These are phyloP conservation scores for Jacaranda copaia DNA, from an alignment of 257 asterid genomes.

Conservation along the genomic window DNA sequence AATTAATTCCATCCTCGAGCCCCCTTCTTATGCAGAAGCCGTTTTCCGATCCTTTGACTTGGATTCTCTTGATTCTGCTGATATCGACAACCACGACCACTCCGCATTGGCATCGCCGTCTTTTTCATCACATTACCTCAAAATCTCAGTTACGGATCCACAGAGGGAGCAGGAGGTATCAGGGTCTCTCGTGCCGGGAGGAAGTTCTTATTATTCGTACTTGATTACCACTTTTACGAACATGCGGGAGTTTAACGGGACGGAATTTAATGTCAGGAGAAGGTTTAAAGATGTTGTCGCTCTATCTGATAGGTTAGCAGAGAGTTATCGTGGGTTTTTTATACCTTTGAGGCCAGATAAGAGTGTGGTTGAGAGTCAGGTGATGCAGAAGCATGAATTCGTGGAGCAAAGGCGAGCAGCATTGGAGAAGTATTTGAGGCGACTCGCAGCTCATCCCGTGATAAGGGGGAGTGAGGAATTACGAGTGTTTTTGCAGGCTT, in stretches of 20 bases:
- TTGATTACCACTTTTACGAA: constrained; percentile 84
- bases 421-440: constrained; percentile 85
- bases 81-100: constrained; percentile 57
- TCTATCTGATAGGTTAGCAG: constrained; percentile 75
- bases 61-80: constrained; percentile 51
- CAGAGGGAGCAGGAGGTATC: constrained; percentile 76
- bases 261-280: constrained; percentile 88
- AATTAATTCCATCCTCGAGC: constrained; percentile 82
- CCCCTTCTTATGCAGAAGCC: constrained; percentile 99
- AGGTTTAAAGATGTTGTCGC: constrained; percentile 89
- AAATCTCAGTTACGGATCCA: constrained; percentile 84
- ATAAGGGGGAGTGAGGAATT: constrained; percentile 80
- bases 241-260: constrained; percentile 61
- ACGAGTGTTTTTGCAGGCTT: constrained; percentile 62
- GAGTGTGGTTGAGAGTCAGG: constrained; percentile 93
- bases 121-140: constrained; percentile 51
- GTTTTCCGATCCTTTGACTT: constrained; percentile 84
- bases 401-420: constrained; percentile 88
- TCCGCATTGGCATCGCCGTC: constrained; percentile 54
- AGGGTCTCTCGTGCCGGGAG: constrained; percentile 78
- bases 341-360: constrained; percentile 94
- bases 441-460: constrained; percentile 72
- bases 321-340: constrained; percentile 75
- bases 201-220: constrained; percentile 63
- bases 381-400: constrained; percentile 88